phyloP scores from a whole-genome alignment of 768 basidiomycete species.

The Boletus rubroflammeus region DNA sequence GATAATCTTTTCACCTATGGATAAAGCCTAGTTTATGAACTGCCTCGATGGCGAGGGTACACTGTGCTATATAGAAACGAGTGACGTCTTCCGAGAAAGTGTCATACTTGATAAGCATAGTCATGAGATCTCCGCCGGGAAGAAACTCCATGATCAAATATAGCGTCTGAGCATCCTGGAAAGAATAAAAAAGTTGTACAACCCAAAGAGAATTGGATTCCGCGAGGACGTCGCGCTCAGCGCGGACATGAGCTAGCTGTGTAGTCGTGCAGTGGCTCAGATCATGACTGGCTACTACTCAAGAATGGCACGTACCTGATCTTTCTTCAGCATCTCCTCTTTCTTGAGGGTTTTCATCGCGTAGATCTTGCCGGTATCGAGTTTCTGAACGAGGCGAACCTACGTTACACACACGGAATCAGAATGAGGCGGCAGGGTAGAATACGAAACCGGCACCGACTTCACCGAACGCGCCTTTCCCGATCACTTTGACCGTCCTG shows the following conservation, averaged over 20 bases:
- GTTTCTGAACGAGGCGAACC: constrained; percentile 94
- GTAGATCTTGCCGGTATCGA: constrained; percentile 96
- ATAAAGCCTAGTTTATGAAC: constrained; percentile 98
- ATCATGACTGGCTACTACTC: background rate
- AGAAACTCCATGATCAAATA: constrained; percentile 99
- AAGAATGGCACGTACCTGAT: constrained; percentile 61
- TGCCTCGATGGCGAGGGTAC: constrained; percentile 94
- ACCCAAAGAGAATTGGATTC: constrained; percentile 97
- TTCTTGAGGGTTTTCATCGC: constrained; percentile 98
- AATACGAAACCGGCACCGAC: constrained; percentile 39
- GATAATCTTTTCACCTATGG: constrained; percentile 61
- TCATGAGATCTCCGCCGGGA: constrained; percentile 98
- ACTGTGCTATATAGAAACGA: constrained; percentile 98
- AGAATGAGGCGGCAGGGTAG: background rate
- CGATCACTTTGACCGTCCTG: constrained; percentile 96
- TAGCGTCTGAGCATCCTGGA: constrained; percentile 88
- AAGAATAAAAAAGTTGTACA: constrained; percentile 96
- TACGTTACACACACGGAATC: constrained; percentile 16
- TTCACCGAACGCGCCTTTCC: constrained; percentile 98
- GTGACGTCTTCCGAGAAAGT: constrained; percentile 98
- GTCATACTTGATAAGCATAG: constrained; percentile 99
- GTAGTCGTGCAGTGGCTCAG: background rate
- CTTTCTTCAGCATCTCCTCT: constrained; percentile 98
- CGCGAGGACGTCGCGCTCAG: constrained; percentile 94
- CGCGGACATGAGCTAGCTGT: constrained; percentile 95